These are phyloP conservation scores for Alternaria sp. DNA, from an alignment of 2,329 filamentous ascomycete genomes.

Conservation along the genomic window DNA sequence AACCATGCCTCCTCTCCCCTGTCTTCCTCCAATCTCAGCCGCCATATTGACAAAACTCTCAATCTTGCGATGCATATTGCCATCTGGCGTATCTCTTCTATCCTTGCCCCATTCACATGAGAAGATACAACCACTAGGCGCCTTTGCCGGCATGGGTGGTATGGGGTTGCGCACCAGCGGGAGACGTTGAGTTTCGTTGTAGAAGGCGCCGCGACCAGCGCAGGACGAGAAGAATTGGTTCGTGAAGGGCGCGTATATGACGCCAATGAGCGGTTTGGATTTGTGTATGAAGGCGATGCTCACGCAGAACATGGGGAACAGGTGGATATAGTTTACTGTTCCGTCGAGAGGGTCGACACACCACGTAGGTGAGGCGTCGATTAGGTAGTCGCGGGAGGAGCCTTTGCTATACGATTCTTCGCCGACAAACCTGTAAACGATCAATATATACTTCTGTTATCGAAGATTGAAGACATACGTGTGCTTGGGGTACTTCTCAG, in stretches of 20 bases:
- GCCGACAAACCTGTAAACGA: slow-evolving; percentile 70
- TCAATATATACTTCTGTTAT: not conserved
- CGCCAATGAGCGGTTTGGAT: slow-evolving; percentile 70
- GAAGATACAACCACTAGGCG: slow-evolving; percentile 75
- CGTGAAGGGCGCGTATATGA: slow-evolving; percentile 77
- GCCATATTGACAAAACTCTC: slow-evolving; percentile 81
- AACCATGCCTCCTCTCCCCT: slow-evolving; percentile 79
- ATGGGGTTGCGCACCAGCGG: slow-evolving; percentile 71
- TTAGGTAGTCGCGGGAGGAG: slow-evolving; percentile 72
- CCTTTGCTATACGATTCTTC: slow-evolving; percentile 80
- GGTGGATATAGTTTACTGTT: slow-evolving; percentile 83
- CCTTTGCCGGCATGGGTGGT: slow-evolving; percentile 69
- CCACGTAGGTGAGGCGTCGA: slow-evolving; percentile 73
- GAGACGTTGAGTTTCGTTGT: slow-evolving; percentile 70
- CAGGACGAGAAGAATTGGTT: slow-evolving; percentile 75
- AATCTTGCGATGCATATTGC: slow-evolving; percentile 76
- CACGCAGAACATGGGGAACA: slow-evolving; percentile 84
- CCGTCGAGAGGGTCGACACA: slow-evolving; percentile 80
- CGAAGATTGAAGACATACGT: slow-evolving; percentile 56
- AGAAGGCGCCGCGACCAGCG: slow-evolving; percentile 71
- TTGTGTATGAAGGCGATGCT: slow-evolving; percentile 74
- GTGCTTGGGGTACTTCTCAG: slow-evolving; percentile 70
- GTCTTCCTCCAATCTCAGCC: slow-evolving; percentile 68
- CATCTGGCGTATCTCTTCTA: slow-evolving; percentile 69
- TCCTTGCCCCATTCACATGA: slow-evolving; percentile 85